phyloP scores from a whole-genome alignment of 2,329 filamentous ascomycete genomes.

The Fusarium ambrosium region DNA sequence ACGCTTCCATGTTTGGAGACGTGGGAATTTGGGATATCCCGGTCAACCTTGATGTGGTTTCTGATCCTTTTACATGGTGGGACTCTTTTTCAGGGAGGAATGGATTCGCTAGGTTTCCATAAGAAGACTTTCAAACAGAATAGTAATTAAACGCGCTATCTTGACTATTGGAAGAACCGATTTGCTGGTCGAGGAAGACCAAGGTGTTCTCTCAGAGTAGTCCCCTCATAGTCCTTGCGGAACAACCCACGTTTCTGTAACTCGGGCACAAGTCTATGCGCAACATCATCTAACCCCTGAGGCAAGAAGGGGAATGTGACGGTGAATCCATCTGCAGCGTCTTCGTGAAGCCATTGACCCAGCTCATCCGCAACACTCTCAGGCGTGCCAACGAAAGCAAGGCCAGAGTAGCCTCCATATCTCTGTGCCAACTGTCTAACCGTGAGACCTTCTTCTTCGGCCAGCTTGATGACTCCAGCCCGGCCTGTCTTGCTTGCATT shows the following conservation, averaged over 20 bases:
- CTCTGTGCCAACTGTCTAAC: constrained; percentile 66
- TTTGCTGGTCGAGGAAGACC: constrained; percentile 63
- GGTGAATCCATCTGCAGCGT: constrained; percentile 66
- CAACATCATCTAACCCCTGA: constrained; percentile 64
- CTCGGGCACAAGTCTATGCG: constrained; percentile 62
- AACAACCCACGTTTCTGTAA: constrained; percentile 65
- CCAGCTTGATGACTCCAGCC: constrained; percentile 60
- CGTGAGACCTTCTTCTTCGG: constrained; percentile 59
- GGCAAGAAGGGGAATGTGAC: constrained; percentile 64
- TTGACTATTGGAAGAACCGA: constrained; percentile 48
- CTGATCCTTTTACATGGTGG: constrained; percentile 30
- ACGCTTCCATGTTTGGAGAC: constrained; percentile 13
- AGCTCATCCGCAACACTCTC: constrained; percentile 64
- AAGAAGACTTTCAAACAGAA: too few species aligned
- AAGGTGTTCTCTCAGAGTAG: constrained; percentile 67
- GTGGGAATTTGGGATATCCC: constrained; percentile 17
- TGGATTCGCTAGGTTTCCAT: background rate
- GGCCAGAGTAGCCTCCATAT: constrained; percentile 63
- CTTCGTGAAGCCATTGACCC: constrained; percentile 61
- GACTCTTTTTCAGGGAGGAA: constrained; percentile 7
- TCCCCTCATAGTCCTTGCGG: constrained; percentile 64
- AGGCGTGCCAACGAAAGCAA: constrained; percentile 65
- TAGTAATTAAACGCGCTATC: background rate
- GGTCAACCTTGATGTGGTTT: constrained; percentile 13
- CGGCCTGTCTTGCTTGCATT: constrained; percentile 66